phyloP scores from a whole-genome alignment of 768 basidiomycete species.

The Thelephora aurantiotincta region DNA sequence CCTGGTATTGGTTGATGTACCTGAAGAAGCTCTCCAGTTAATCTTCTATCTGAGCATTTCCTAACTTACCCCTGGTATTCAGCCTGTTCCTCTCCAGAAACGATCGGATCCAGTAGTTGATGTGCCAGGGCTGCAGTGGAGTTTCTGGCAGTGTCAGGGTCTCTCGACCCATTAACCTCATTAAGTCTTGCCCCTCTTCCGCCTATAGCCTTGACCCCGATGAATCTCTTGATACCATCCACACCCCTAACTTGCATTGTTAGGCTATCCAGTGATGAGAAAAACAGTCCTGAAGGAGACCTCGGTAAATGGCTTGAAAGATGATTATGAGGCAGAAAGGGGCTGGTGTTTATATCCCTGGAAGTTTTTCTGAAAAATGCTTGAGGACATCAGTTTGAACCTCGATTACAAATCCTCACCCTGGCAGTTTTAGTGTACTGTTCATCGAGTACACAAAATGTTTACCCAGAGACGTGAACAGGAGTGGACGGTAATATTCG shows the following conservation, averaged over 20 bases:
- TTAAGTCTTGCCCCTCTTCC: slow-evolving; percentile 20
- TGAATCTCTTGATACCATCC: slow-evolving; percentile 70
- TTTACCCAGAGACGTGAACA: slow-evolving; percentile 76
- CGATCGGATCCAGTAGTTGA: slow-evolving; percentile 44
- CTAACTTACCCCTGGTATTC: slow-evolving; percentile 56
- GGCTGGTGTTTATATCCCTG: slow-evolving; percentile 55
- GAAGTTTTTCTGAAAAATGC: slow-evolving; percentile 45
- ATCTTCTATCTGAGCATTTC: neutral
- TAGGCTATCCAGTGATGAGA: slow-evolving; percentile 5
- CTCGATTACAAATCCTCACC: slow-evolving; percentile 29
- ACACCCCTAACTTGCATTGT: slow-evolving; percentile 36
- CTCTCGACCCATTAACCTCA: slow-evolving; percentile 8
- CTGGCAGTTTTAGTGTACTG: slow-evolving; percentile 70
- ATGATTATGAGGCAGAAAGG: slow-evolving; percentile 51
- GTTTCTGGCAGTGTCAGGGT: slow-evolving; percentile 13
- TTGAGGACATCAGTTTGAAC: neutral
- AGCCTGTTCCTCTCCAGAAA: slow-evolving; percentile 46
- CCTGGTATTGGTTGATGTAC: slow-evolving; percentile 64
- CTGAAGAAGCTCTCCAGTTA: slow-evolving; percentile 18
- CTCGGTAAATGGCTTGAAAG: slow-evolving; percentile 21
- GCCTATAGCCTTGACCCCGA: slow-evolving; percentile 35
- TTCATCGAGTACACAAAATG: slow-evolving; percentile 94
- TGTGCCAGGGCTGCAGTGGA: slow-evolving; percentile 48
- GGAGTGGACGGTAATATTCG: slow-evolving; percentile 74
- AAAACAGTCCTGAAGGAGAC: slow-evolving; percentile 11